Evolutionary conservation across 495 filamentous ascomycete genomes (phyloP).

Genomic region (Bacidia gigantensis): DNA sequence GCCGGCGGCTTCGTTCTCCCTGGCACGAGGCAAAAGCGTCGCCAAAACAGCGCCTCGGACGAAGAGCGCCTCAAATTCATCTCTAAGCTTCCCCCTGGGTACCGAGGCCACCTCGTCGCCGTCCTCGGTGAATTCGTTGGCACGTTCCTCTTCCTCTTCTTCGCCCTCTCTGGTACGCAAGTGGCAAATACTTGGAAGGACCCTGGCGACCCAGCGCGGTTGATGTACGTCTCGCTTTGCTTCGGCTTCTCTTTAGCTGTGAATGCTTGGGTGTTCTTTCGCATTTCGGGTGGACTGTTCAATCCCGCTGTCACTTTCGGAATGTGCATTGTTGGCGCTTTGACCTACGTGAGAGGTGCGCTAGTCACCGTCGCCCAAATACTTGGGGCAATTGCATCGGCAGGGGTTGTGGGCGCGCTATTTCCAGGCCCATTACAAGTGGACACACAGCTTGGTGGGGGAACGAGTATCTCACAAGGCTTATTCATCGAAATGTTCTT

Average conservation of each 20-base stretch:
- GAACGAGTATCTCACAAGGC: constrained; percentile 47
- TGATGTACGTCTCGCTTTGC: constrained; percentile 56
- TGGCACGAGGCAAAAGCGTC: constrained; percentile 10
- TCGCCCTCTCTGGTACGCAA: constrained; percentile 65
- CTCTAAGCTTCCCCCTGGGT: constrained; percentile 17
- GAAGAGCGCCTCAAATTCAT: neutral
- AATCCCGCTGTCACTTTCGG: constrained; percentile 63
- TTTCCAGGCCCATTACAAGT: constrained; percentile 51
- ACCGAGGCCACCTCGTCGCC: constrained; percentile 42
- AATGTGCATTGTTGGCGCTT: constrained; percentile 41
- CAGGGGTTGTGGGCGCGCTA: constrained; percentile 46
- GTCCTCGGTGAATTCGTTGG: constrained; percentile 58
- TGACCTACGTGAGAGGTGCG: constrained; percentile 36
- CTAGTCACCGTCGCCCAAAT: constrained; percentile 42
- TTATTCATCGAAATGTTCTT: constrained; percentile 73
- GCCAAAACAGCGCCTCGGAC: neutral
- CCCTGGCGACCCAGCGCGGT: constrained; percentile 13
- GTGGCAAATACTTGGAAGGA: constrained; percentile 32
- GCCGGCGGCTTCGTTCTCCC: constrained; percentile 7
- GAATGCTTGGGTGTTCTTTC: constrained; percentile 79
- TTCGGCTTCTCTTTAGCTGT: constrained; percentile 67
- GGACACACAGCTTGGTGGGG: constrained; percentile 42
- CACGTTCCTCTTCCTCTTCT: constrained; percentile 75
- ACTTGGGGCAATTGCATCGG: constrained; percentile 42
- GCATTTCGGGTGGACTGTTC: constrained; percentile 66